A percentile compares a stretch with the other conserved stretches of the same genome.
These are phyloP conservation scores for Hanseniaspora valbyensis DNA, from an alignment of 805 yeast genomes.

Conservation along the genomic window DNA sequence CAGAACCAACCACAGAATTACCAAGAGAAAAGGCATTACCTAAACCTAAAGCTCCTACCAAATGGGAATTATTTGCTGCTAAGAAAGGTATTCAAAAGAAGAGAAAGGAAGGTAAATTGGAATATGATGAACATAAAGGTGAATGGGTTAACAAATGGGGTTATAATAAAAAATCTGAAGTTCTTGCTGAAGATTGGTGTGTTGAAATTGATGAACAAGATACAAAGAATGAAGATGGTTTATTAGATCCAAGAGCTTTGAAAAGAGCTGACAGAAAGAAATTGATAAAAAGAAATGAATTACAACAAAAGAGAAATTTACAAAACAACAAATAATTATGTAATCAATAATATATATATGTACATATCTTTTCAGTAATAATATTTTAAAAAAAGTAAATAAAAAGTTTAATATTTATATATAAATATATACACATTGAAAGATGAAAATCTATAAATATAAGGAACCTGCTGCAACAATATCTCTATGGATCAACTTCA, in stretches of 20 bases:
- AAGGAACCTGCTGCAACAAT: conserved; percentile 93
- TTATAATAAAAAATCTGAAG: conserved; percentile 64
- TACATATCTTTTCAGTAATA: too few species aligned
- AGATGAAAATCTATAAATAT: conserved; percentile 47
- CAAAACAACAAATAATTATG: conserved; percentile 26
- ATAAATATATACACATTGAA: neutral
- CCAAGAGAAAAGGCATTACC: conserved; percentile 97
- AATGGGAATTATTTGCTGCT: conserved; percentile 94
- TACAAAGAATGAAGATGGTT: conserved; percentile 46
- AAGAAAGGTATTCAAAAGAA: conserved; percentile 89
- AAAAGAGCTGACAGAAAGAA: conserved; percentile 72
- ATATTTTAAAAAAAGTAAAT: too few species aligned
- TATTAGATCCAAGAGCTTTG: conserved; percentile 79
- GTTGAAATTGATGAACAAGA: conserved; percentile 82
- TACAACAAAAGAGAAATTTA: conserved; percentile 75
- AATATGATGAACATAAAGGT: conserved; percentile 76
- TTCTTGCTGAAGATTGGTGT: conserved; percentile 78
- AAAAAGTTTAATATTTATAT: too few species aligned
- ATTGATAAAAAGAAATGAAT: conserved; percentile 70
- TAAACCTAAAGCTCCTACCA: conserved; percentile 80
- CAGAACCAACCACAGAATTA: conserved; percentile 66
- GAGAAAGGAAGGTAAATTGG: conserved; percentile 79
- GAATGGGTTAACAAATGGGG: conserved; percentile 99
- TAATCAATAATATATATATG: neutral
- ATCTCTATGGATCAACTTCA: conserved; percentile 84